Conservation (phyloP, 768 basidiomycete species). For the Boletellus emodensis region DNA sequence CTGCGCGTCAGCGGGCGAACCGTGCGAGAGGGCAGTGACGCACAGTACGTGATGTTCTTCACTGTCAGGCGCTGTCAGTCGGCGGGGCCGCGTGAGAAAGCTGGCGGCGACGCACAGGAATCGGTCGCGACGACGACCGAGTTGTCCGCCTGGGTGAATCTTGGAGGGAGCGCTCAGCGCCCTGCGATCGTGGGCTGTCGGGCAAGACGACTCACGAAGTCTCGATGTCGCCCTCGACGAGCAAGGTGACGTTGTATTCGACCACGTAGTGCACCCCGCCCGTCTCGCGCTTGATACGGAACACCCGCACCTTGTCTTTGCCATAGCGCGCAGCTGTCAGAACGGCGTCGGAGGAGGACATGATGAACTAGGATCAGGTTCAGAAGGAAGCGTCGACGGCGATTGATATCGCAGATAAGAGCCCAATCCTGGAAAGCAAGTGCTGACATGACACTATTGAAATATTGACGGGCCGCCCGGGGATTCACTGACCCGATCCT, state of each 20-base stretch:
- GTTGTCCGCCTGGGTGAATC: slow-evolving; percentile 90
- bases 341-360: slow-evolving; percentile 23
- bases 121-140: slow-evolving; percentile 87
- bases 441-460: too few species aligned
- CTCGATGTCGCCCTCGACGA: slow-evolving; percentile 84
- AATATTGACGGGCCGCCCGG: too few species aligned
- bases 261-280: slow-evolving; percentile 62
- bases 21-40: slow-evolving; percentile 12
- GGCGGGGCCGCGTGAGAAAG: background rate
- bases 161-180: slow-evolving; percentile 28
- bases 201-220: slow-evolving; percentile 45
- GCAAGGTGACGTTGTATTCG: slow-evolving; percentile 77
- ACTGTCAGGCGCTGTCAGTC: slow-evolving; percentile 35
- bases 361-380: slow-evolving; percentile 12
- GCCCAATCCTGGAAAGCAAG: too few species aligned
- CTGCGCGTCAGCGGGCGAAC: background rate
- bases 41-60: slow-evolving; percentile 67
- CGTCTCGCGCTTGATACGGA: slow-evolving; percentile 74
- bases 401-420: slow-evolving; percentile 1
- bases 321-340: slow-evolving; percentile 68
- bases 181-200: background rate
- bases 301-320: slow-evolving; percentile 84
- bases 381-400: background rate
- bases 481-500: too few species aligned
- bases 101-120: slow-evolving; percentile 54